Conservation (phyloP, 441 rosid species). For the Euphorbia celastroides region DNA sequence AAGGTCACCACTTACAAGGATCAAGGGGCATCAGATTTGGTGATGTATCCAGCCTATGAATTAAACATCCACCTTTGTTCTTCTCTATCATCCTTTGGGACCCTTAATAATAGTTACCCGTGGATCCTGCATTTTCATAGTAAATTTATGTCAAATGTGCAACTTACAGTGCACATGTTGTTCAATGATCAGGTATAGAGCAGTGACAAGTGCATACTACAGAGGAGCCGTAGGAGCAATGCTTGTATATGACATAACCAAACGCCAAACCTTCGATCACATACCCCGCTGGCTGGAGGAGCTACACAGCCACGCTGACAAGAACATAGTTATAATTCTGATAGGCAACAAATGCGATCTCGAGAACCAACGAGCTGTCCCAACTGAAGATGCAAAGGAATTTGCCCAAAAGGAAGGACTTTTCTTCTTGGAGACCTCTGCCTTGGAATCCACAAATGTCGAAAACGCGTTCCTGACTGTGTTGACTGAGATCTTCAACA, state of each 20-base stretch:
- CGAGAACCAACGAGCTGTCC: conserved; percentile 66
- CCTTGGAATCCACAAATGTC: conserved; percentile 72
- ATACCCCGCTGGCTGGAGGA: conserved; percentile 62
- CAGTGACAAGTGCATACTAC: conserved; percentile 80
- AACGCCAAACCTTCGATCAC: conserved; percentile 48
- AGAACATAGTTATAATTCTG: conserved; percentile 66
- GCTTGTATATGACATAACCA: conserved; percentile 53
- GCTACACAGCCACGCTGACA: conserved; percentile 54
- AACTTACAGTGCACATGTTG: not conserved
- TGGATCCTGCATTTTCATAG: not conserved
- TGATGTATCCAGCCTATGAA: too few relatives aligned
- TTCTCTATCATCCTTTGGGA: not conserved
- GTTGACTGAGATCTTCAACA: conserved; percentile 74
- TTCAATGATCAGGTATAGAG: conserved; percentile 51
- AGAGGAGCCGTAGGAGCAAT: conserved; percentile 81
- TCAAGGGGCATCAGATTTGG: too few relatives aligned
- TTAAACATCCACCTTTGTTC: too few relatives aligned
- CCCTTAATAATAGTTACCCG: not conserved
- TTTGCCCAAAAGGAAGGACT: conserved; percentile 82
- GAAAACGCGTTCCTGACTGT: conserved; percentile 75
- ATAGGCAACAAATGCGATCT: conserved; percentile 90
- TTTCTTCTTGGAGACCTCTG: conserved; percentile 95
- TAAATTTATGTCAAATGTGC: not conserved
- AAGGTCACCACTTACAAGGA: too few relatives aligned
- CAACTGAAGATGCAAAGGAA: conserved; percentile 70